Conservation (phyloP, 352 stramenopile genomes). For the Phytophthora citricola region DNA sequence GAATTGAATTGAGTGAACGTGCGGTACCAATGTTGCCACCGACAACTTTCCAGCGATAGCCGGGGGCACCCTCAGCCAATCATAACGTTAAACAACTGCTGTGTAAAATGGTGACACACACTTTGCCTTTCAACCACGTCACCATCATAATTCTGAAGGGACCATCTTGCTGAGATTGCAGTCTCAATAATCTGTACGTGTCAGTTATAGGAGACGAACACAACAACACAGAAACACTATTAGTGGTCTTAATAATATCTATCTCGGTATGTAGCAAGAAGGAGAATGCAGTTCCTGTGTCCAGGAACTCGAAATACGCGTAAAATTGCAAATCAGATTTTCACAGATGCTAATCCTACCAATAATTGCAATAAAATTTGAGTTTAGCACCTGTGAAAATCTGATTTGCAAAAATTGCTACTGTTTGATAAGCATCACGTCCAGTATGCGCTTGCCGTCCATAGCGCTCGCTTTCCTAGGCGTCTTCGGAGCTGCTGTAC, state of each 20-base stretch:
- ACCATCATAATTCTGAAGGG: conserved; percentile 1
- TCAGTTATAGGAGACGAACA: too few relatives aligned
- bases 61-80: conserved; percentile 1
- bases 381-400: too few relatives aligned
- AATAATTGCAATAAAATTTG: too few relatives aligned
- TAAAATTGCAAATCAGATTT: too few relatives aligned
- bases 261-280: too few relatives aligned
- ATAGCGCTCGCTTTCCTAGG: not conserved
- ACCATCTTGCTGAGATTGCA: not conserved
- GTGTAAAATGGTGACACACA: conserved; percentile 15
- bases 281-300: too few relatives aligned
- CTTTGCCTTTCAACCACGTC: conserved; percentile 20
- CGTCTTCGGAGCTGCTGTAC: not conserved
- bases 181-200: too few relatives aligned
- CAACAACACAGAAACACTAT: not conserved
- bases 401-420: too few relatives aligned
- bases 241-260: not conserved
- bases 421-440: conserved; percentile 13
- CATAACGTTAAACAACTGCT: not conserved
- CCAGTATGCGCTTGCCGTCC: conserved; percentile 9
- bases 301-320: too few relatives aligned
- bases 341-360: too few relatives aligned
- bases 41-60: too few relatives aligned
- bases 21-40: not conserved
- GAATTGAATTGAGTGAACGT: not conserved